Percentiles rank a stretch among this genome's conserved stretches.
phyloP scores from a whole-genome alignment of 2,329 filamentous ascomycete genomes.

The Capronia coronata region DNA sequence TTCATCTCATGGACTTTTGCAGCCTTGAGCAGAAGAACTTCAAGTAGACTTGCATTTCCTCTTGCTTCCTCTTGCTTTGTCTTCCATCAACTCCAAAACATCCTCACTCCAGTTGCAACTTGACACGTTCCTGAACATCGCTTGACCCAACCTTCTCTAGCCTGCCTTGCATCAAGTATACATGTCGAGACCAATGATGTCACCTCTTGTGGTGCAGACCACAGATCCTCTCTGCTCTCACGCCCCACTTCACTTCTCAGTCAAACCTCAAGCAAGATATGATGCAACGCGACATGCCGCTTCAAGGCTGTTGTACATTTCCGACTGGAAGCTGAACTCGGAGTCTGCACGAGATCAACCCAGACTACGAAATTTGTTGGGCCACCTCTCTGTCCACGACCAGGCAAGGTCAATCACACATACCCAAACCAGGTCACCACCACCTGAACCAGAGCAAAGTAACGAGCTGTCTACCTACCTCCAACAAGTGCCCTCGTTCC shows the following conservation, averaged over 20 bases:
- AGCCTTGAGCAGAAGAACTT: slow-evolving; percentile 7
- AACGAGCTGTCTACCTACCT: slow-evolving; percentile 13
- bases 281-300: slow-evolving; percentile 7
- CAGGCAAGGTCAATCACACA: slow-evolving; percentile 2
- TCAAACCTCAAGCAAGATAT: slow-evolving; percentile 1
- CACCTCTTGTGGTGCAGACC: slow-evolving; percentile 4
- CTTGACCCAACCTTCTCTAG: too few relatives aligned
- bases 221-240: slow-evolving; percentile 16
- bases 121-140: not conserved
- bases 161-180: too few relatives aligned
- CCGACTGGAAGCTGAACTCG: slow-evolving; percentile 20
- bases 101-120: slow-evolving; percentile 1
- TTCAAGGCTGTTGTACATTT: slow-evolving; percentile 16
- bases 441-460: slow-evolving; percentile 2
- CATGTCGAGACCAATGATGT: not conserved
- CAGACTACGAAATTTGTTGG: slow-evolving; percentile 18
- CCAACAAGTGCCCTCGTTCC: slow-evolving; percentile 19
- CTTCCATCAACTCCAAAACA: not conserved
- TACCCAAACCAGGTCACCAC: not conserved
- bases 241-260: slow-evolving; percentile 9
- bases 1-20: slow-evolving; percentile 5
- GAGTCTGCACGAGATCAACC: slow-evolving; percentile 19
- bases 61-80: not conserved
- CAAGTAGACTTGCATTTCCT: slow-evolving; percentile 9
- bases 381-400: slow-evolving; percentile 24